Base-by-base conservation (phyloP, 2,329 filamentous ascomycete species). In the Ramichloridium luteum region DNA sequence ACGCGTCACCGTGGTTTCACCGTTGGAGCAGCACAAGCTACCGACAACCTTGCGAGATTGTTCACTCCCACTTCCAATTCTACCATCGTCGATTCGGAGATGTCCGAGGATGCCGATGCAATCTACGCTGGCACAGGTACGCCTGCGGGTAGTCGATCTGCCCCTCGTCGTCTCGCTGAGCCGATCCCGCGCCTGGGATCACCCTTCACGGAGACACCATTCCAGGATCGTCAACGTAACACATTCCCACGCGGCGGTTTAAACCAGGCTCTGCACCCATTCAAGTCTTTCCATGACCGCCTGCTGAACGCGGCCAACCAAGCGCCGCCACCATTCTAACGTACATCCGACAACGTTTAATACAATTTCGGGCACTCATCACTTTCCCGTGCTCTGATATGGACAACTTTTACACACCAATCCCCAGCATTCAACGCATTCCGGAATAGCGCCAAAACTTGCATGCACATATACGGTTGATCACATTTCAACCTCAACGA, bases 1-100 rank as follows among this genome's bases (percentile, higher is more conserved):
- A 64, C 73, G 18, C 67, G 73, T 25, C 73, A 66, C 43, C 68
- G 74, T 26, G 73, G 73, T 33, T 74, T 73, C 45, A 77, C 71
- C 28, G 61, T 70, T 14, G 68, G 72, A 30, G 68, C 72, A 31
- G 64, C 71, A 37, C 62, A 61, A 39, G 61, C 64, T 31, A 64
- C 58, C 44, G 54, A 61, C 31, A 60, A 65, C 31, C 58, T 75
- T 18, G 60, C 69, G 27, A 61, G 65, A 35, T 56, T 74, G 3
- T 72, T 74, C 46, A 66, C 62, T 3, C 67, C 68, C 5, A 36
- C 23, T 12, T 16, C 35, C 14, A 14, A 20, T 22, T 42, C 40
- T 12, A 28, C 33, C n/a, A 38, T 32, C 28, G 31, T 41, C 8
- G 48, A 51, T 25, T 42, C 48, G 13, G 43, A 46, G 16, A 52